Base-by-base conservation (phyloP, 164 flowering plant genomes). In the Liriodendron chinense region DNA sequence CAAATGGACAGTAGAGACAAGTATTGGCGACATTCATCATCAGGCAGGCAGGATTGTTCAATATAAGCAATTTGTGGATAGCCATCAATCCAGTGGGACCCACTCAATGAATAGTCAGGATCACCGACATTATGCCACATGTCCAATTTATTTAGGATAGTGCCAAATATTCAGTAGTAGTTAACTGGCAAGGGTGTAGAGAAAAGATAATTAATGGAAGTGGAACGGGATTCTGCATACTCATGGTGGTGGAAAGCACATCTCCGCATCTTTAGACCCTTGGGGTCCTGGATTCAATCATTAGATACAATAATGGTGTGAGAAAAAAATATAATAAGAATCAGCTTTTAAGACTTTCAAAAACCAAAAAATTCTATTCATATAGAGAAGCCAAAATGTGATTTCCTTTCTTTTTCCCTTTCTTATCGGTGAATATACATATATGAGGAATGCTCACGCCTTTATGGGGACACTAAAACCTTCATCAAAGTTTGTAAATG, bases 181-280 rank as follows among this genome's bases (percentile, higher is more conserved):
- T 10, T 53, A 53, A 53, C 13, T 53, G 43, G 43, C 0, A 34
- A 3, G 43, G 43, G 9, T 67, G 50, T 12, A 69, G 21, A 69
- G 16, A 18, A 25, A 49, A 22, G 47, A 28, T 23, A 64, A 53
- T 43, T 12, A 12, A 53, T 25, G 23, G 47, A 63, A 47, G 24
- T 43, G 13, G 9, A 7, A 48, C 21, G 21, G 12, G 49, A 71
- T 26, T 23, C 12, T 57, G 76, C 91, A 88, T 77, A 93, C 98
- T 86, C 81, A 78, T 91, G 87, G 48, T 84, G 93, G 74, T 95
- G 97, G 77, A 95, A 92, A 69, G 93, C 98, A 59, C 90, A 93
- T 21, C 80, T 87, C 74, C 88, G 74, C 92, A 95, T 93, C 86
- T 93, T 95, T 57, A 91, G 77, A 43, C 96, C 94, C 83, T 92